Conservation (phyloP, 2,329 filamentous ascomycete genomes). For the Phialophora tarda region DNA sequence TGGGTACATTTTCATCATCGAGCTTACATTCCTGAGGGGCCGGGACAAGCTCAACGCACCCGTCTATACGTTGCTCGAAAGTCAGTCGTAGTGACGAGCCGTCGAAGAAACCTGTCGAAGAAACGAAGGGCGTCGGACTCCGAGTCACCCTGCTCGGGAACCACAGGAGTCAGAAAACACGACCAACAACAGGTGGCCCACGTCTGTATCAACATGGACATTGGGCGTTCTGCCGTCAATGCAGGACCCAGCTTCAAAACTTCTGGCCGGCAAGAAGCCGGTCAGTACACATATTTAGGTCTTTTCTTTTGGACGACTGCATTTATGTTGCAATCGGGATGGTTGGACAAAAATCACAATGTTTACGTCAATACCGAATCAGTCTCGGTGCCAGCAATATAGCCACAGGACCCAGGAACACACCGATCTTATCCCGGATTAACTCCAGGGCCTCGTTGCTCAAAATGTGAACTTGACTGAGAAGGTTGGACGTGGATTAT, state of each 20-base stretch:
- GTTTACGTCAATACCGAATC: not conserved
- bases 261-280: too few species aligned
- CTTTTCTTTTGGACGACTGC: not conserved
- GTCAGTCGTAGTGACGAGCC: constrained; percentile 50
- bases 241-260: not conserved
- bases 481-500: not conserved
- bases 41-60: constrained; percentile 85
- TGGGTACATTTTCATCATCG: constrained; percentile 93
- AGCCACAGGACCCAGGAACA: not conserved
- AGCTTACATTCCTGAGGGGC: constrained; percentile 91
- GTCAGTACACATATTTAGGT: not conserved
- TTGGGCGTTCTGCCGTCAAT: not conserved
- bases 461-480: not conserved
- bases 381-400: not conserved
- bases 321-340: not conserved
- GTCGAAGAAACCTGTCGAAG: not conserved
- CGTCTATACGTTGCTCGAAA: constrained; percentile 79
- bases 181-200: not conserved
- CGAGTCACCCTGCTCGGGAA: not conserved
- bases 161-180: not conserved
- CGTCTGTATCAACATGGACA: not conserved
- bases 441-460: not conserved
- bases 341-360: not conserved
- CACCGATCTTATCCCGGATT: not conserved
- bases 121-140: not conserved